Evolutionary conservation across 2,329 filamentous ascomycete species (phyloP), one percentile per base, ranked within the genome.

Genomic region (Teratosphaeria nubilosa): DNA sequence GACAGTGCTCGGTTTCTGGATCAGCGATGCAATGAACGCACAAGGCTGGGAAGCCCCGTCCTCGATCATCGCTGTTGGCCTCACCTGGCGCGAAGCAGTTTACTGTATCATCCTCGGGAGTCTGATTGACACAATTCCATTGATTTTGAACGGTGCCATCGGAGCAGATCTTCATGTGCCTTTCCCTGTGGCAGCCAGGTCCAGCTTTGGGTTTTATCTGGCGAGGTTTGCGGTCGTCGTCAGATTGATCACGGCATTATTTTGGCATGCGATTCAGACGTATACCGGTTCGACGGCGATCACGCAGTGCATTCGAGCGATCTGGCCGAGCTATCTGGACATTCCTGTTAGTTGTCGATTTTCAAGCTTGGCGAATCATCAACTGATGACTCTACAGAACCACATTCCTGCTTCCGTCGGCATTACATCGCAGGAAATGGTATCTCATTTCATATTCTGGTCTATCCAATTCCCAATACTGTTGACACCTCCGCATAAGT

Each of bases 181-280:
- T 0, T 84, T 83, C 64, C 79, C 81, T 0, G 80, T 83, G 9
- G 76, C 82, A 27, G 77, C 78, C 0, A 77, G 81, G 53, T 78
- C 80, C 2, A 77, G 75, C 54, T 84, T 80, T 74, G 81, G 81
- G 0, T 83, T 82, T 70, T 82, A 77, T 74, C 80, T 80, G 56
- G 80, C 77, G 25, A 81, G 81, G 64, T 72, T 83, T 41, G 76
- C 79, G 25, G 80, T 83, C 56, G 64, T 82, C 7, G 80, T 77
- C 0, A 75, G 80, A 11, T 75, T 76, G 45, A 78, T 83, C 58
- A 75, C 83, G 3, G 80, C 80, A 5, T 68, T 82, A 20, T 82
- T 84, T 69, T 83, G 81, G 86, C 82, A 86, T 56, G 83, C 84
- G 0, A 85, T 87, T 53, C 83, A 87, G 63, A 82, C 81, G 48